Percentiles rank a stretch among this genome's conserved stretches.
Evolutionary conservation across 108 stramenopile species (phyloP).

Genomic region (Conticribra weissflogii): DNA sequence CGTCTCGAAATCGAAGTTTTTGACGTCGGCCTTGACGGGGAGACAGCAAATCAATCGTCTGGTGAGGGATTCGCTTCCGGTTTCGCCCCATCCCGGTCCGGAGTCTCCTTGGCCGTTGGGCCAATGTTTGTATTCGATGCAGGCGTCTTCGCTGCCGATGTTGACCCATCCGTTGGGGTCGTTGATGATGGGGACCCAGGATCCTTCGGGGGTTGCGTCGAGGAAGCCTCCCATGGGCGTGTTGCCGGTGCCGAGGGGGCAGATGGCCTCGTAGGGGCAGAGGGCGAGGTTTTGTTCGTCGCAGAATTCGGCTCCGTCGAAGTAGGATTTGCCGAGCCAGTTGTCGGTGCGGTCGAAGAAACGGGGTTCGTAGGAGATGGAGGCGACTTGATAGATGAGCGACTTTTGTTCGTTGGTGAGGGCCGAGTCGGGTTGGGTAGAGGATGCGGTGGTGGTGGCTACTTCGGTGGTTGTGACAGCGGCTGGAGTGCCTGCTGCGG

Average conservation of each 20-base stretch:
- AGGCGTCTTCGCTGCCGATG: neutral
- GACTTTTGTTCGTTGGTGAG: neutral
- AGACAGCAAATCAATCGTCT: too few species aligned
- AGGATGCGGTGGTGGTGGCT: too few species aligned
- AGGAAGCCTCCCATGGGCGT: constrained; percentile 4
- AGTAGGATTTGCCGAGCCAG: constrained; percentile 9
- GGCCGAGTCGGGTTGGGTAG: too few species aligned
- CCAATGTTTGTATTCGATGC: constrained; percentile 7
- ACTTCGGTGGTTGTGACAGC: too few species aligned
- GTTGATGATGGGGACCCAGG: constrained; percentile 16
- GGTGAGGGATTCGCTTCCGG: too few species aligned
- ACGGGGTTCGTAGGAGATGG: neutral
- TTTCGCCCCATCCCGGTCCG: neutral
- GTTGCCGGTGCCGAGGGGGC: constrained; percentile 14
- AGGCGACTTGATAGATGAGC: neutral
- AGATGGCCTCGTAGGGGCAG: constrained; percentile 27
- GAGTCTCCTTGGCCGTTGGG: neutral
- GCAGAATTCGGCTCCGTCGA: constrained; percentile 17
- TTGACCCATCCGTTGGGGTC: constrained; percentile 19
- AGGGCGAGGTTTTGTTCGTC: neutral
- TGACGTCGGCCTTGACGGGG: too few species aligned
- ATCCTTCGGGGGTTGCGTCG: neutral
- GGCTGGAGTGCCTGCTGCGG: too few species aligned
- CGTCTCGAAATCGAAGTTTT: neutral
- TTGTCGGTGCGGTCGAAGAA: constrained; percentile 4